phyloP scores from a whole-genome alignment of 1,139 yeast species.

The Taiozyma onychis region DNA sequence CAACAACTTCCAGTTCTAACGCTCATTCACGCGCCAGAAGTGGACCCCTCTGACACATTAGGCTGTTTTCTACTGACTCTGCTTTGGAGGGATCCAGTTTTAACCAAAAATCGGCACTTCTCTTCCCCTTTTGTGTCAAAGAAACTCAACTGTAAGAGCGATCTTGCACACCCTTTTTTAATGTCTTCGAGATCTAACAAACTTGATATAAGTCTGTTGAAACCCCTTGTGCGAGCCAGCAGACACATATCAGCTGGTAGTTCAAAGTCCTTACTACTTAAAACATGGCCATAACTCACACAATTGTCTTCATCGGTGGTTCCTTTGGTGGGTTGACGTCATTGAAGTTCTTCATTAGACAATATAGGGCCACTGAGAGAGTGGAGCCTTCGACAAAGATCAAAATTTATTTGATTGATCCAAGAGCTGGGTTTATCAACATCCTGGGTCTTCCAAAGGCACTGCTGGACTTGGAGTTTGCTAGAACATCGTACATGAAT shows the following conservation, averaged over 20 bases:
- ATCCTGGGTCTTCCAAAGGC: constrained; percentile 47
- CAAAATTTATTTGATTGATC: constrained; percentile 42
- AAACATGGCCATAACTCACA: not conserved
- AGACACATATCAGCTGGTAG: not conserved
- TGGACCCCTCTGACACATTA: no score
- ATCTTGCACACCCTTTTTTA: not conserved
- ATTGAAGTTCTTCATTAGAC: constrained; percentile 32
- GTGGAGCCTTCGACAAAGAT: constrained; percentile 16
- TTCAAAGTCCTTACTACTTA: not conserved
- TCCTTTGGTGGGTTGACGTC: constrained; percentile 47
- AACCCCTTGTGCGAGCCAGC: not conserved
- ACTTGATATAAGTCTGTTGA: not conserved
- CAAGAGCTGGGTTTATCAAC: constrained; percentile 47
- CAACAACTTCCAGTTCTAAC: no score
- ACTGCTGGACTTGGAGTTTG: constrained; percentile 41
- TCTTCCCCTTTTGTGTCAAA: not conserved
- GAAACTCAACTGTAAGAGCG: no score
- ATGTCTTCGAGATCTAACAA: not conserved
- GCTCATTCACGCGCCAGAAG: no score
- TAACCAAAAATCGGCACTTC: no score
- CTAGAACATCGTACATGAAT: constrained; percentile 35
- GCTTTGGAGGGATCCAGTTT: no score
- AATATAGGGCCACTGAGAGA: constrained; percentile 21
- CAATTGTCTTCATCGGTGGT: constrained; percentile 41
- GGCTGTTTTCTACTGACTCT: no score